Evolutionary conservation across 768 basidiomycete genomes (phyloP), one percentile per base, ranked within the genome.

Genomic region (Clathrus columnatus): DNA sequence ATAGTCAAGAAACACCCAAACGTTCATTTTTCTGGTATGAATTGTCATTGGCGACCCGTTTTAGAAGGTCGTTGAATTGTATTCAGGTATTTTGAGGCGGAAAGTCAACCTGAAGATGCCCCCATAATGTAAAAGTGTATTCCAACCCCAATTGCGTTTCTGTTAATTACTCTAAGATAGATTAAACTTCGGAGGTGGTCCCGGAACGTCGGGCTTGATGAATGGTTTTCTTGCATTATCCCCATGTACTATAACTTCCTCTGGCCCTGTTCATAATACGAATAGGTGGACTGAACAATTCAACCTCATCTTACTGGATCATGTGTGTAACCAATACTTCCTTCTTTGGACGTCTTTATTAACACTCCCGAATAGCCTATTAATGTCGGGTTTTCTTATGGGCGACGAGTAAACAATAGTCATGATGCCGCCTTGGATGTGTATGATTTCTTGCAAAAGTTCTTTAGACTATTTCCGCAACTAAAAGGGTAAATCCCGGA

Each of bases 371-470:
- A 21, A 20, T 28, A 68, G 68, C 71, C 68, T 24, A 61, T 69
- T 20, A 68, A 67, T 7, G 69, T 62, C 2, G 70, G 71, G 2
- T 67, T 65, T 28, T 72, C 71, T 2, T 71, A 69, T 56, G 71
- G 71, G 0, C 60, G 60, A 4, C 47, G 20, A n/a, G 68, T 70
- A 10, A 69, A 69, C 59, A 69, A 65, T 43, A 70, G 67, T 46
- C 63, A 63, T 0, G 59, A 45, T 41, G 69, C 67, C 2, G 71
- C 69, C 1, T 42, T 59, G 21, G 70, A 70, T 56, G 66, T 65
- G 11, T 71, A 70, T 52, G 70, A 70, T 58, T 72, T 71, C 50
- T 43, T 71, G 20, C 68, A 70, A 51, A 70, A 67, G 51, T 70
- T 71, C 57, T 69, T 61, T 60, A 54, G 42, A 8, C 50, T 70